A percentile compares a stretch with the other conserved stretches of the same genome.
Conservation (phyloP, 352 stramenopile genomes). For the Phytophthora idaei region DNA sequence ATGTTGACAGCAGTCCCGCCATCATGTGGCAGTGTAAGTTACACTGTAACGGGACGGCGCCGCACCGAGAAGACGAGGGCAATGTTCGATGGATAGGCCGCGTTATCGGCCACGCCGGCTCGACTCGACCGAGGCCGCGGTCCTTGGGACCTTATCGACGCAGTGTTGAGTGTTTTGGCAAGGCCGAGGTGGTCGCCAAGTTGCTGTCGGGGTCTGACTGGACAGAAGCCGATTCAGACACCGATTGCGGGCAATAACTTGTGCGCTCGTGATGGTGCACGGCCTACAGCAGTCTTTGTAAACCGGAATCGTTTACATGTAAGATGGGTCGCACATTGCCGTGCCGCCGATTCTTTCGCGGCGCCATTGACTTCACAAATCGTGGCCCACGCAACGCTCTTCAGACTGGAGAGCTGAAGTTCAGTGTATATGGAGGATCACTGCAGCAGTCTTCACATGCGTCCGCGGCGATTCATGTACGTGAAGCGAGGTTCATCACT, state of each 20-base stretch:
- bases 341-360: slow-evolving; percentile 27
- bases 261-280: slow-evolving; percentile 24
- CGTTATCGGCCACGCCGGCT: slow-evolving; percentile 4
- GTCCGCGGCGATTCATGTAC: not conserved
- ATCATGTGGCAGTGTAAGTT: not conserved
- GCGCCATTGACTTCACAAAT: not conserved
- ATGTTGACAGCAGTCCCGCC: slow-evolving; percentile 8
- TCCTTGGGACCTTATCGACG: slow-evolving; percentile 3
- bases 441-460: slow-evolving; percentile 4
- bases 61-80: slow-evolving; percentile 2
- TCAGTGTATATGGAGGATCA: slow-evolving; percentile 1
- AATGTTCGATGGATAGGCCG: slow-evolving; percentile 2
- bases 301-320: slow-evolving; percentile 12
- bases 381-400: slow-evolving; percentile 12
- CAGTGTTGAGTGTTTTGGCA: slow-evolving; percentile 10
- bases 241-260: slow-evolving; percentile 18
- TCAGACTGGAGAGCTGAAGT: too few species aligned
- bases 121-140: not conserved
- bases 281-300: not conserved
- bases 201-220: slow-evolving; percentile 1
- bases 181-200: slow-evolving; percentile 13
- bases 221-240: slow-evolving; percentile 12
- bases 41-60: too few species aligned
- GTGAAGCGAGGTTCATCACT: too few species aligned
- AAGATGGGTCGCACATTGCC: not conserved